Percentiles rank a stretch among this genome's conserved stretches.
Evolutionary conservation across 306 rosid genomes (phyloP).

Genomic region (Lupinus albus): DNA sequence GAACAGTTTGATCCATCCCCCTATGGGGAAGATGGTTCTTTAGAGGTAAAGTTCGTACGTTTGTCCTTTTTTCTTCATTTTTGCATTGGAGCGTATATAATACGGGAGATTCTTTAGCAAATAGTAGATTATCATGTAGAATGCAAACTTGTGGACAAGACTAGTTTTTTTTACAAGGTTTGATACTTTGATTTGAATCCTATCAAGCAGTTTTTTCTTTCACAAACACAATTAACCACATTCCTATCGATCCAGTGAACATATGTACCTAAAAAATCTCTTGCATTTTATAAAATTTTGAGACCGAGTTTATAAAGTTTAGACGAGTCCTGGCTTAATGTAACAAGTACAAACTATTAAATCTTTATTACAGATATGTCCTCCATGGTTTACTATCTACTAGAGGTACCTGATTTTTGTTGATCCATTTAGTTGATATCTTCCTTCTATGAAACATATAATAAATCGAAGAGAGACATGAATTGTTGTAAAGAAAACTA

Average conservation of each 20-base stretch:
- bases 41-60: constrained; percentile 60
- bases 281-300: no score
- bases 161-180: neutral
- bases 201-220: neutral
- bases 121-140: neutral
- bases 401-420: constrained; percentile 21
- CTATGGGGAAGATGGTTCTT: constrained; percentile 82
- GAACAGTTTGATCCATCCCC: constrained; percentile 53
- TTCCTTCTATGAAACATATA: no score
- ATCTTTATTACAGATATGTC: constrained; percentile 3
- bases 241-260: neutral
- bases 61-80: neutral
- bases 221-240: neutral
- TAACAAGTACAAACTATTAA: neutral
- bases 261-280: no score
- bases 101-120: neutral
- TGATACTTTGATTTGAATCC: neutral
- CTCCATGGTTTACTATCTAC: neutral
- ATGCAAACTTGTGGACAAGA: neutral
- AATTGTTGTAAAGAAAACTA: neutral
- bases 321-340: no score
- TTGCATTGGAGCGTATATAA: neutral
- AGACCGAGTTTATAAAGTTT: no score
- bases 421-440: constrained; percentile 8
- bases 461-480: no score